phyloP scores from a whole-genome alignment of 2,329 filamentous ascomycete genomes.

The Colletotrichum higginsianum region DNA sequence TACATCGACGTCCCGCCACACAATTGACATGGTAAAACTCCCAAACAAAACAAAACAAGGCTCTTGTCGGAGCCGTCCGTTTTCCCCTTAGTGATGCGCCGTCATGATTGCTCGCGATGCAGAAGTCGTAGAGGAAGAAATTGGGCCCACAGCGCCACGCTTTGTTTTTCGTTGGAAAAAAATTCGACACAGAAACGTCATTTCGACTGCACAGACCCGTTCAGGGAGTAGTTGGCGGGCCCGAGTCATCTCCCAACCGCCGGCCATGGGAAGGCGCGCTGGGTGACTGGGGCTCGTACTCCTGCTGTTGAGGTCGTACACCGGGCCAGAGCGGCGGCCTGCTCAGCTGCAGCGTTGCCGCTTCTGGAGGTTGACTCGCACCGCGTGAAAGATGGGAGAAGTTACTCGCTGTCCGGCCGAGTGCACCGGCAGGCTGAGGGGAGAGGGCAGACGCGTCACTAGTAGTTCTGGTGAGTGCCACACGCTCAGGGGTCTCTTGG shows the following conservation, averaged over 20 bases:
- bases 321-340: conserved; percentile 62
- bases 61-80: conserved; percentile 32
- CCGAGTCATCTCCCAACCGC: conserved; percentile 47
- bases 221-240: conserved; percentile 28
- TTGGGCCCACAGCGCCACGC: conserved; percentile 35
- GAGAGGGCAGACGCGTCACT: conserved; percentile 41
- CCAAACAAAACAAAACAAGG: conserved; percentile 9
- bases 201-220: background rate
- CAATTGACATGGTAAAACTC: conserved; percentile 22
- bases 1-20: conserved; percentile 12
- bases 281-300: conserved; percentile 41
- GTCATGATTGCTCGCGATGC: conserved; percentile 31
- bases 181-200: conserved; percentile 21
- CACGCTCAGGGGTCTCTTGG: conserved; percentile 23
- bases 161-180: conserved; percentile 10
- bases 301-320: conserved; percentile 54
- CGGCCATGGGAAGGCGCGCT: conserved; percentile 17
- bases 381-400: conserved; percentile 29
- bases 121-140: conserved; percentile 8
- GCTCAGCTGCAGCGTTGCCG: conserved; percentile 47
- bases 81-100: conserved; percentile 25
- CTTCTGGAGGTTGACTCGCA: conserved; percentile 11
- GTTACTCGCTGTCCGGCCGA: conserved; percentile 36
- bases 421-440: conserved; percentile 1
- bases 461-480: conserved; percentile 23